These are phyloP conservation scores for Mytilinidion resinicola DNA, from an alignment of 495 filamentous ascomycete species.

Conservation along the genomic window DNA sequence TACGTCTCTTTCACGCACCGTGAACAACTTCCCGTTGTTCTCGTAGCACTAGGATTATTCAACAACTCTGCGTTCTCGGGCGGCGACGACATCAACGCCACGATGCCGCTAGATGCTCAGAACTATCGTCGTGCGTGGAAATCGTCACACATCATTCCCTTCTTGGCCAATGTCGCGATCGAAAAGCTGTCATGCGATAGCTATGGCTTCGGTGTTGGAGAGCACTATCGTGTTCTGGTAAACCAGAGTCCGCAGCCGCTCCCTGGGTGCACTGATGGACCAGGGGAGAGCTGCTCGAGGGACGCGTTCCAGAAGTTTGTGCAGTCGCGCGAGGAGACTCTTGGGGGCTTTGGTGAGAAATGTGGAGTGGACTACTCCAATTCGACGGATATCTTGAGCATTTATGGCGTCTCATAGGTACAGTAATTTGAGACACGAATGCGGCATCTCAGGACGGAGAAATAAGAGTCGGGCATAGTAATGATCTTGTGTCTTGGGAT, in stretches of 20 bases:
- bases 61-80: conserved; percentile 44
- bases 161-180: conserved; percentile 41
- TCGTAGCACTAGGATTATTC: conserved; percentile 46
- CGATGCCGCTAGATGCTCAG: conserved; percentile 44
- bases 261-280: conserved; percentile 26
- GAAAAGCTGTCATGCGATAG: conserved; percentile 39
- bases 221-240: conserved; percentile 27
- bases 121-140: conserved; percentile 45
- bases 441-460: background rate
- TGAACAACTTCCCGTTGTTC: conserved; percentile 43
- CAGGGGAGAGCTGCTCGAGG: conserved; percentile 29
- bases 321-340: conserved; percentile 13
- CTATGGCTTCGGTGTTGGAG: conserved; percentile 21
- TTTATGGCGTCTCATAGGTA: conserved; percentile 17
- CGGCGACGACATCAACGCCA: conserved; percentile 40
- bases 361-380: conserved; percentile 31
- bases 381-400: conserved; percentile 28
- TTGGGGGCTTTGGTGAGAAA: conserved; percentile 26
- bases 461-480: background rate
- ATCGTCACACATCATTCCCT: conserved; percentile 41
- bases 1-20: conserved; percentile 48
- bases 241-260: conserved; percentile 30
- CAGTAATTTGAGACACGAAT: background rate
- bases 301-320: conserved; percentile 11
- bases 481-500: background rate